These are phyloP conservation scores for Russula abietina DNA, from an alignment of 768 basidiomycete species.

Conservation along the genomic window DNA sequence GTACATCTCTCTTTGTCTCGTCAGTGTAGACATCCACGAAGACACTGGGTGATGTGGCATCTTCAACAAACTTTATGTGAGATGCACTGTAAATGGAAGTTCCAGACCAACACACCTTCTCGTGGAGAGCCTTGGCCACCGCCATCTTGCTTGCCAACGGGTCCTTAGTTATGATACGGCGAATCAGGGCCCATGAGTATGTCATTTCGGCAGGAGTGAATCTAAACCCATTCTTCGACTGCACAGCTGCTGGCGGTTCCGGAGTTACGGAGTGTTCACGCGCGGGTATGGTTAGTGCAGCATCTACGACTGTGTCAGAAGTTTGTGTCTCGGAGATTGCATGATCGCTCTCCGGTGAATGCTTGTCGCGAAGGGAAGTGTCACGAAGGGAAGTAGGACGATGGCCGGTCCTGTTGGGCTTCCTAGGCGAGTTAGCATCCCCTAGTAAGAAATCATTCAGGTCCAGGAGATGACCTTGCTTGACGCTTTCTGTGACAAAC, in stretches of 20 bases:
- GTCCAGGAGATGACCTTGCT: constrained; percentile 40
- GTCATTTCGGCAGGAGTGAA: constrained; percentile 21
- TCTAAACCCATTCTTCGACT: constrained; percentile 11
- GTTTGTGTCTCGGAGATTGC: constrained; percentile 11
- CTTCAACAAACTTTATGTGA: constrained; percentile 31
- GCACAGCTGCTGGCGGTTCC: constrained; percentile 14
- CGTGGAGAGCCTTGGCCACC: not conserved
- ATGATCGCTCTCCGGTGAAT: constrained; percentile 10
- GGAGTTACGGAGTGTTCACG: constrained; percentile 2
- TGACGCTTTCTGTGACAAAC: constrained; percentile 51
- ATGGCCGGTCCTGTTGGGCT: not conserved
- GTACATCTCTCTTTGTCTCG: constrained; percentile 34
- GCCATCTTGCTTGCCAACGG: not conserved
- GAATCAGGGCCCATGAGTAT: constrained; percentile 18
- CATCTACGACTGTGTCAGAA: constrained; percentile 8
- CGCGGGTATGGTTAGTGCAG: not conserved
- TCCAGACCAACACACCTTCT: constrained; percentile 10
- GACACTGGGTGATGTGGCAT: constrained; percentile 50
- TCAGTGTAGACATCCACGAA: constrained; percentile 48
- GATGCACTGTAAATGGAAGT: not conserved
- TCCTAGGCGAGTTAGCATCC: constrained; percentile 5
- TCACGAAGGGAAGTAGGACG: not conserved
- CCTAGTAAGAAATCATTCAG: constrained; percentile 42
- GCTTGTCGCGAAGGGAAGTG: constrained; percentile 1
- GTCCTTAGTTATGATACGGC: constrained; percentile 14